These are phyloP conservation scores for Bondarzewia mesenterica DNA, from an alignment of 1,284 basidiomycete species.

Conservation along the genomic window DNA sequence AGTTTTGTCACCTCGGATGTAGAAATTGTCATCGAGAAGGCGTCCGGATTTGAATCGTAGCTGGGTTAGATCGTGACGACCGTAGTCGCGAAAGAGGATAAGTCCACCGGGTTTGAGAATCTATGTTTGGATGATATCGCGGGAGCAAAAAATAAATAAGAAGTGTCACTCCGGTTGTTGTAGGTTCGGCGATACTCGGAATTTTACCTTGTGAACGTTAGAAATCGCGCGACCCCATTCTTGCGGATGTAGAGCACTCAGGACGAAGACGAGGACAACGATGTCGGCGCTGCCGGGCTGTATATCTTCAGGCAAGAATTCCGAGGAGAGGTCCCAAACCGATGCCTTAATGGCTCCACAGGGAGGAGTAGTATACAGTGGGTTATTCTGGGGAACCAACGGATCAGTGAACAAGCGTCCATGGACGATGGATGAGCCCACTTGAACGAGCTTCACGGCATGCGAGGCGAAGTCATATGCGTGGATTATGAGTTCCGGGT, in stretches of 20 bases:
- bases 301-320: conserved; percentile 57
- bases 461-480: conserved; percentile 91
- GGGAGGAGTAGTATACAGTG: conserved; percentile 63
- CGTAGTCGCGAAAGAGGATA: conserved; percentile 90
- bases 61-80: conserved; percentile 90
- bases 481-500: conserved; percentile 63
- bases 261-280: conserved; percentile 88
- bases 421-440: conserved; percentile 18
- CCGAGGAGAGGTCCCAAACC: conserved; percentile 88
- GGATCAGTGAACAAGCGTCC: neutral
- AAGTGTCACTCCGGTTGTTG: neutral
- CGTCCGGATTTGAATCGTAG: conserved; percentile 86
- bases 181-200: no score
- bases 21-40: conserved; percentile 89
- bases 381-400: conserved; percentile 42
- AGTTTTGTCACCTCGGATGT: conserved; percentile 93
- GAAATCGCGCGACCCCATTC: conserved; percentile 85
- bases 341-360: conserved; percentile 70
- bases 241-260: conserved; percentile 88
- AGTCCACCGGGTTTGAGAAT: conserved; percentile 87
- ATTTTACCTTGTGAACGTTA: conserved; percentile 85
- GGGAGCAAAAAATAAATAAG: neutral
- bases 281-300: conserved; percentile 73
- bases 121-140: conserved; percentile 26
- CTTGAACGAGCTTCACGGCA: conserved; percentile 89